Conservation (phyloP, 2,329 filamentous ascomycete species). For the Penicillium sp. region DNA sequence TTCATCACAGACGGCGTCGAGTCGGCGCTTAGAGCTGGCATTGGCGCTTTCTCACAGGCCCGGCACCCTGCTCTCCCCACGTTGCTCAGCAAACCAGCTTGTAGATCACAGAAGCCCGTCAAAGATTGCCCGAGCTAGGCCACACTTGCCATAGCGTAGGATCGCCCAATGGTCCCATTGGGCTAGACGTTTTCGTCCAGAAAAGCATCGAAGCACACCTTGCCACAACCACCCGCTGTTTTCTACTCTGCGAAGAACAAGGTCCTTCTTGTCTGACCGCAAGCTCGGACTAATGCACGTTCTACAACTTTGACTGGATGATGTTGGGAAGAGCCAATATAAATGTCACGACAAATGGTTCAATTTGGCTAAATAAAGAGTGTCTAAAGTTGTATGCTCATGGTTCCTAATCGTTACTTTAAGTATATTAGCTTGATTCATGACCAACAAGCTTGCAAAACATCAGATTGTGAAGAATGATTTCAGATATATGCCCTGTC, state of each 20-base stretch:
- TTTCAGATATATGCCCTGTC: constrained; percentile 65
- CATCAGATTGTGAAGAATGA: constrained; percentile 10
- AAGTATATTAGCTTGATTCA: constrained; percentile 12
- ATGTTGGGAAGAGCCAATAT: not conserved
- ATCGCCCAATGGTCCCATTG: constrained; percentile 10
- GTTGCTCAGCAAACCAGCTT: constrained; percentile 21
- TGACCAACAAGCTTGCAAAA: not conserved
- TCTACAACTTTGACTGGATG: constrained; percentile 9
- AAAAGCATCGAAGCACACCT: not conserved
- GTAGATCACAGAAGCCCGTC: constrained; percentile 17
- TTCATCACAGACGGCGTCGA: constrained; percentile 39
- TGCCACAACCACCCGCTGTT: not conserved
- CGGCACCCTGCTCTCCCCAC: constrained; percentile 12
- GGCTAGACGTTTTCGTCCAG: constrained; percentile 2
- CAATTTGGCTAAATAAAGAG: not conserved
- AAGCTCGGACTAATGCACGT: constrained; percentile 27
- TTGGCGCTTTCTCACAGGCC: constrained; percentile 24
- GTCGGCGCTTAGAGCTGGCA: constrained; percentile 35
- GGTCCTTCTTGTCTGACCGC: constrained; percentile 1
- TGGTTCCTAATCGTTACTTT: constrained; percentile 6
- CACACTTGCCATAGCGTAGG: constrained; percentile 17
- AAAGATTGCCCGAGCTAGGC: constrained; percentile 11
- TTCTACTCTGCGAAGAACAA: not conserved
- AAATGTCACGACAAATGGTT: not conserved
- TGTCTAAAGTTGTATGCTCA: not conserved